Base-by-base conservation (phyloP, 768 basidiomycete species). In the Phlebiopsis flavidoalba region DNA sequence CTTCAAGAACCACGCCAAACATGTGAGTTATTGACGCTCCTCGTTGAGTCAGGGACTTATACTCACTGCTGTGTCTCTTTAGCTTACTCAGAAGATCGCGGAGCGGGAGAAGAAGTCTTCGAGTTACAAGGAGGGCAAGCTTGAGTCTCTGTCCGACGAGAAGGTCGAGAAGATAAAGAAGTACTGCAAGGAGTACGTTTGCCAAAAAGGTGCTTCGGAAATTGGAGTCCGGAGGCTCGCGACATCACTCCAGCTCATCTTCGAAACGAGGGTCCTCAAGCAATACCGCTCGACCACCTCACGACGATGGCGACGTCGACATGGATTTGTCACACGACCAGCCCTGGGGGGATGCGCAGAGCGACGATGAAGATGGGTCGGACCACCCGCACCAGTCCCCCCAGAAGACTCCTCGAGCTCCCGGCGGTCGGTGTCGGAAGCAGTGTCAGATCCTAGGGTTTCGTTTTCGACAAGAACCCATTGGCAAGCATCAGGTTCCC, bases 1-100 rank as follows among this genome's bases (percentile, higher is more conserved):
- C 57, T 98, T 98, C 83, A 99, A 99, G 80, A 87, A 88, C 70
- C 86, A 97, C 70, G 97, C 97, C 2, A 93, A 94, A 71, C 93
- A 98, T 84, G 96, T 93, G 63, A 62, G 82, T 69, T 24, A n/a
- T 36, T 22, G 19, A 8, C 5, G 5, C 33, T 8, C 3, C 8
- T 59, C 40, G 53, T 58, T 48, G 22, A 45, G 8, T 2, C 59
- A 24, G 33, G 56, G 37, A n/a, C 57, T 12, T 49, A 10, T 37
- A 19, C 33, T 62, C 40, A 43, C 8, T 8, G 26, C 53, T 36
- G 5, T 33, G 33, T 45, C 37, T 47, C 24, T 58, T 5, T n/a
- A 97, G 95, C 78, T 97, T 62, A 94, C 94, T 0, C 81, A 89
- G 60, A 71, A 92, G 54, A 89, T 99, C 59, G 81, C 87, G n/a